phyloP scores from a whole-genome alignment of 768 basidiomycete species.

The Xerocomellus chrysenteron region DNA sequence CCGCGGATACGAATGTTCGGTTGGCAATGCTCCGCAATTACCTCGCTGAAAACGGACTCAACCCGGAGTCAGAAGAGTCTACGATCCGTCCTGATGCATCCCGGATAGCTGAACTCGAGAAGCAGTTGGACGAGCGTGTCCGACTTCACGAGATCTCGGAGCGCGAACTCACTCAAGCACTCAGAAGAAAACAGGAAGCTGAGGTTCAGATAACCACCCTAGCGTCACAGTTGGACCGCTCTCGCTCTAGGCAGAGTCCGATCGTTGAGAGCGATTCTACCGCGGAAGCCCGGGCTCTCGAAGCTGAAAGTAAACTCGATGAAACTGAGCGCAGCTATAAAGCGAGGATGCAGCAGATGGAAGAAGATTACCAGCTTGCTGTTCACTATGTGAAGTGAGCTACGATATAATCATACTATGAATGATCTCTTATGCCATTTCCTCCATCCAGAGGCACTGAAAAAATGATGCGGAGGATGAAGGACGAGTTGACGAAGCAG shows the following conservation, averaged over 20 bases:
- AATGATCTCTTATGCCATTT: slow-evolving; percentile 14
- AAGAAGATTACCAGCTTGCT: slow-evolving; percentile 94
- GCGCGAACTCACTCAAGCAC: slow-evolving; percentile 66
- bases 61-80: slow-evolving; percentile 66
- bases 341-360: slow-evolving; percentile 81
- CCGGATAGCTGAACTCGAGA: slow-evolving; percentile 75
- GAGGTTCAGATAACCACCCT: slow-evolving; percentile 69
- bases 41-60: slow-evolving; percentile 84
- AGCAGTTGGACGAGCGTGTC: slow-evolving; percentile 68
- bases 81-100: slow-evolving; percentile 35
- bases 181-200: slow-evolving; percentile 68
- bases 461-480: slow-evolving; percentile 96
- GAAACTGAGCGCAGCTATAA: slow-evolving; percentile 80
- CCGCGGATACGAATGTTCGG: slow-evolving; percentile 69
- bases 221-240: slow-evolving; percentile 63
- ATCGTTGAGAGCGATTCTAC: slow-evolving; percentile 37
- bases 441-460: slow-evolving; percentile 75
- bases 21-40: slow-evolving; percentile 80
- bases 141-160: slow-evolving; percentile 73
- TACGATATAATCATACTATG: slow-evolving; percentile 19
- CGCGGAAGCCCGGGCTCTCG: slow-evolving; percentile 51
- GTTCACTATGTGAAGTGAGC: slow-evolving; percentile 96
- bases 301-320: slow-evolving; percentile 75
- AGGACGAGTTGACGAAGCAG: slow-evolving; percentile 91
- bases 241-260: slow-evolving; percentile 59